These are phyloP conservation scores for Oryza coarctata DNA, from an alignment of 176 grass and related monocot genomes.

Conservation along the genomic window DNA sequence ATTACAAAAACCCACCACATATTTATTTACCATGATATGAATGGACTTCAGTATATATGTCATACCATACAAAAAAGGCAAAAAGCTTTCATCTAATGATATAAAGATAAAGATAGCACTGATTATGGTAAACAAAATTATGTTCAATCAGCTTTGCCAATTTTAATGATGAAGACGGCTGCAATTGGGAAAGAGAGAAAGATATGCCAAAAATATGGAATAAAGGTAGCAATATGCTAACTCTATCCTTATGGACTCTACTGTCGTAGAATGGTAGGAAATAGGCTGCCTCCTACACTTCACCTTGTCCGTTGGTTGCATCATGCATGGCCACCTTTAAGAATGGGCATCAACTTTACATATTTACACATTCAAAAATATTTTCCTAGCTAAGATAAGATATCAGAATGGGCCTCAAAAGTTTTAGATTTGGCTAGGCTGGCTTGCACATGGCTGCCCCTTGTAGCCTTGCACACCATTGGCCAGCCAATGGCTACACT, in stretches of 20 bases:
- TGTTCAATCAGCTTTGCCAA: background rate
- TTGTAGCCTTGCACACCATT: background rate
- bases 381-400: background rate
- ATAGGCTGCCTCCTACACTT: background rate
- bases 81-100: background rate
- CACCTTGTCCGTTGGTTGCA: background rate
- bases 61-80: background rate
- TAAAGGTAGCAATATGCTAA: background rate
- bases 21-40: background rate
- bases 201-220: background rate
- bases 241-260: background rate
- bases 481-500: background rate
- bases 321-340: background rate
- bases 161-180: background rate
- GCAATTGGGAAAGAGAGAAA: background rate
- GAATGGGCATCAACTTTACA: background rate
- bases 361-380: background rate
- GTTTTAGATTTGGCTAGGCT: slow-evolving; percentile 25
- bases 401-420: background rate
- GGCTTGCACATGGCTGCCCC: slow-evolving; percentile 28
- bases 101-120: background rate
- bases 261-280: too few species aligned
- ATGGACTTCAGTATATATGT: background rate
- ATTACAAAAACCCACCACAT: too few species aligned
- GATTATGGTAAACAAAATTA: background rate